These are phyloP conservation scores for Boletales sp. DNA, from an alignment of 768 basidiomycete species.

Conservation along the genomic window DNA sequence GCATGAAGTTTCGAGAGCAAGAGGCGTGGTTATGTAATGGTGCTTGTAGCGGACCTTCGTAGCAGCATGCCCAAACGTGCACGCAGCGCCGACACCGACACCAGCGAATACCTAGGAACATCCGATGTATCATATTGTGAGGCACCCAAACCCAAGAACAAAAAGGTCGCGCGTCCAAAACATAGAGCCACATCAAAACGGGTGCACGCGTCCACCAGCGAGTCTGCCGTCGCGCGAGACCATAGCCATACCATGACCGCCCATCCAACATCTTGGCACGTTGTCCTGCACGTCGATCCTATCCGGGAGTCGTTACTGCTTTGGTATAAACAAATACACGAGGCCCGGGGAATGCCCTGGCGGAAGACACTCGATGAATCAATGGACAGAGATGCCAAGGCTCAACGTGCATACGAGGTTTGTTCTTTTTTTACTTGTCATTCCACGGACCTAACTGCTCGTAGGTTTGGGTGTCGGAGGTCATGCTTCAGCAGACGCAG, in stretches of 20 bases:
- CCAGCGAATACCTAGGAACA: slow-evolving; percentile 5
- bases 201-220: not conserved
- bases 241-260: not conserved
- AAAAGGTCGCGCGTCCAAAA: slow-evolving; percentile 14
- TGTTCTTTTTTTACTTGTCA: slow-evolving; percentile 5
- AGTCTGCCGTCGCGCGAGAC: too few species aligned
- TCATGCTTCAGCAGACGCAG: slow-evolving; percentile 97
- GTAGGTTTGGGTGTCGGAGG: slow-evolving; percentile 87
- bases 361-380: slow-evolving; percentile 64
- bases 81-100: slow-evolving; percentile 17
- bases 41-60: too few species aligned
- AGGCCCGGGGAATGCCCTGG: slow-evolving; percentile 87
- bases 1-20: too few species aligned
- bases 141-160: slow-evolving; percentile 3
- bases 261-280: slow-evolving; percentile 50
- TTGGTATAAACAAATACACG: slow-evolving; percentile 74
- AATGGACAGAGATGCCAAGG: slow-evolving; percentile 53
- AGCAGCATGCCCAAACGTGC: slow-evolving; percentile 29
- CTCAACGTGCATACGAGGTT: slow-evolving; percentile 92
- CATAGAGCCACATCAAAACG: slow-evolving; percentile 14
- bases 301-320: slow-evolving; percentile 48
- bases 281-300: slow-evolving; percentile 35
- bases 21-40: too few species aligned
- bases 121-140: slow-evolving; percentile 25
- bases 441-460: not conserved